Evolutionary conservation across 2,329 filamentous ascomycete genomes (phyloP).

Genomic region (Zymoseptoria passerinii): DNA sequence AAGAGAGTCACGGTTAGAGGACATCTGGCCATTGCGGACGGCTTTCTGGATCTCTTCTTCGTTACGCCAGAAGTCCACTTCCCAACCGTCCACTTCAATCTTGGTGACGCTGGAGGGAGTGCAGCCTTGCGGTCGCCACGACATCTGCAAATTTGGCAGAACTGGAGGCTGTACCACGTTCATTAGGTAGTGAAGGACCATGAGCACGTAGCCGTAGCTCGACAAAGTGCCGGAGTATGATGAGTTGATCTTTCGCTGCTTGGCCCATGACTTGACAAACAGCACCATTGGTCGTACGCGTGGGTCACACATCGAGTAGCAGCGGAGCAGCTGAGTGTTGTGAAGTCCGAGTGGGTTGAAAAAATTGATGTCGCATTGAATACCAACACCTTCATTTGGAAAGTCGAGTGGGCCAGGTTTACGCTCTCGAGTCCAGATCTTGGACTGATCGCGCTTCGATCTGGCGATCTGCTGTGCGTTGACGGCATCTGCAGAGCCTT

Average conservation of each 20-base stretch:
- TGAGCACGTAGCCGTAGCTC: conserved; percentile 84
- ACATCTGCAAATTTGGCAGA: conserved; percentile 68
- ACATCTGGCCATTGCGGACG: conserved; percentile 51
- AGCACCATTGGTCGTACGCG: conserved; percentile 71
- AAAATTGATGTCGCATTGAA: conserved; percentile 90
- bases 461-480: conserved; percentile 1
- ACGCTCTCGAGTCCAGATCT: conserved; percentile 39
- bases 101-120: conserved; percentile 19
- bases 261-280: conserved; percentile 88
- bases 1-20: conserved; percentile 59
- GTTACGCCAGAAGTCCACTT: conserved; percentile 71
- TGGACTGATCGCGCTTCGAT: conserved; percentile 12
- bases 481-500: not conserved
- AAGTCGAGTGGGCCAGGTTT: conserved; percentile 58
- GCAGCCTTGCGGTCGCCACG: conserved; percentile 38
- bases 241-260: conserved; percentile 74
- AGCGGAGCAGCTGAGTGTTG: conserved; percentile 73
- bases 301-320: conserved; percentile 71
- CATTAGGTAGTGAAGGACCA: conserved; percentile 84
- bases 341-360: conserved; percentile 73
- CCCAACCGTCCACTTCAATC: conserved; percentile 44
- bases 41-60: conserved; percentile 59
- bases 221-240: conserved; percentile 79
- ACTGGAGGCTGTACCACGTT: conserved; percentile 75
- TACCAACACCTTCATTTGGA: conserved; percentile 66